A percentile compares a stretch with the other conserved stretches of the same genome.
phyloP scores from a whole-genome alignment of 768 basidiomycete species.

The Ramaria sp. region DNA sequence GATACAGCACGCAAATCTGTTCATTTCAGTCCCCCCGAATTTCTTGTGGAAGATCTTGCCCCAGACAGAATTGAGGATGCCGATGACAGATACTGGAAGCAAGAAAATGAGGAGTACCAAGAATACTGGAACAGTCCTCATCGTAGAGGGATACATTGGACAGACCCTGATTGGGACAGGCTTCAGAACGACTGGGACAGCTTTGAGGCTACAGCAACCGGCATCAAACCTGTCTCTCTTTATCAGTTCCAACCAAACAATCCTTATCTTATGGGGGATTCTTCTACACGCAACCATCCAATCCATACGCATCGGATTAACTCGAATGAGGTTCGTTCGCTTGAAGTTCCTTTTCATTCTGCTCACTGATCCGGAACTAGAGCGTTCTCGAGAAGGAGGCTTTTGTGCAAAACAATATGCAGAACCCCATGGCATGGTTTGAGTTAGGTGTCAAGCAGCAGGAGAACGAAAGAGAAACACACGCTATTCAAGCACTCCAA shows the following conservation, averaged over 20 bases:
- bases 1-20: slow-evolving; percentile 10
- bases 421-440: slow-evolving; percentile 71
- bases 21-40: slow-evolving; percentile 10
- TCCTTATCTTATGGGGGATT: slow-evolving; percentile 61
- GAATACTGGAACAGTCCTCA: slow-evolving; percentile 39
- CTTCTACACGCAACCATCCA: slow-evolving; percentile 37
- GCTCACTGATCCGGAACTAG: slow-evolving; percentile 30
- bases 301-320: slow-evolving; percentile 22
- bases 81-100: slow-evolving; percentile 58
- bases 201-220: slow-evolving; percentile 63
- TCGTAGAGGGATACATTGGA: not conserved
- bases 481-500: slow-evolving; percentile 77
- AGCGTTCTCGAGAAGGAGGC: slow-evolving; percentile 86
- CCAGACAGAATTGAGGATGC: slow-evolving; percentile 24
- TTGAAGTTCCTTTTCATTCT: not conserved
- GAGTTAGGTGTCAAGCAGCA: slow-evolving; percentile 94
- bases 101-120: slow-evolving; percentile 58
- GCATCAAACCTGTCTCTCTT: slow-evolving; percentile 40
- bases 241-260: slow-evolving; percentile 74
- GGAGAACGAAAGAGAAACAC: slow-evolving; percentile 90
- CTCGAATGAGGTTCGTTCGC: slow-evolving; percentile 28
- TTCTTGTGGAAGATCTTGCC: slow-evolving; percentile 1
- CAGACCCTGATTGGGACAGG: slow-evolving; percentile 42
- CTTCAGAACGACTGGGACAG: slow-evolving; percentile 74
- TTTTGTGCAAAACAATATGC: slow-evolving; percentile 66